These are phyloP conservation scores for Aspergillus jensenii DNA, from an alignment of 2,329 filamentous ascomycete genomes.

Conservation along the genomic window DNA sequence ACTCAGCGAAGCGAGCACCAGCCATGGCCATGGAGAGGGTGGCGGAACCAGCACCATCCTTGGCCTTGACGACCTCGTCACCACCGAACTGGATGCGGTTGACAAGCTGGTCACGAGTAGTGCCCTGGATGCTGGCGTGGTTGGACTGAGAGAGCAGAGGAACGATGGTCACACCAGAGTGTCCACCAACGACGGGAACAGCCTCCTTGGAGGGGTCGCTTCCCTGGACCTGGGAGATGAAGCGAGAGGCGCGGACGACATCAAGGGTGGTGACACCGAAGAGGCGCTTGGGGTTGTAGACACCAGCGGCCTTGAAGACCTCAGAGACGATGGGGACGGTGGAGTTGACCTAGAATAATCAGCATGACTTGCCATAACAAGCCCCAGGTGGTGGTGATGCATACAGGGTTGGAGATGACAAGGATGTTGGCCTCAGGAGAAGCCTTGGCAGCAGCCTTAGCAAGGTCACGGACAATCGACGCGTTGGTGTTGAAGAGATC, in stretches of 20 bases:
- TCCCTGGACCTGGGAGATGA: conserved; percentile 91
- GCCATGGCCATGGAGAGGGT: conserved; percentile 99
- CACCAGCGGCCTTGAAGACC: conserved; percentile 90
- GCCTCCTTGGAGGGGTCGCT: conserved; percentile 90
- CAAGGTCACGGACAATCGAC: conserved; percentile 96
- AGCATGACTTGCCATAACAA: not conserved
- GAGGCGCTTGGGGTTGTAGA: conserved; percentile 99
- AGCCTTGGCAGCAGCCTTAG: conserved; percentile 87
- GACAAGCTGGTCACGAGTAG: conserved; percentile 73
- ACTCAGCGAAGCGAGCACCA: conserved; percentile 81
- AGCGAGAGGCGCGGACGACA: conserved; percentile 94
- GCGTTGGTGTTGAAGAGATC: conserved; percentile 99
- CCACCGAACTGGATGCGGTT: conserved; percentile 97
- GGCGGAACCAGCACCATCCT: conserved; percentile 94
- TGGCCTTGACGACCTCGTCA: conserved; percentile 98
- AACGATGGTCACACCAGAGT: conserved; percentile 98
- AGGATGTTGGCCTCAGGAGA: conserved; percentile 92
- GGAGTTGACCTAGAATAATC: conserved; percentile 72
- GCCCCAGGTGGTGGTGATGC: conserved; percentile 18
- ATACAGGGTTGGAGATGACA: conserved; percentile 93
- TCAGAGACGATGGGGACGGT: conserved; percentile 97
- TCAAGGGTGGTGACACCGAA: conserved; percentile 99
- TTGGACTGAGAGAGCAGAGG: conserved; percentile 93
- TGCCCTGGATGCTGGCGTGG: conserved; percentile 78
- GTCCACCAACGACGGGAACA: conserved; percentile 93